Evolutionary conservation across 495 filamentous ascomycete species (phyloP), one percentile per base, ranked within the genome.

Genomic region (Baudoinia panamericana): DNA sequence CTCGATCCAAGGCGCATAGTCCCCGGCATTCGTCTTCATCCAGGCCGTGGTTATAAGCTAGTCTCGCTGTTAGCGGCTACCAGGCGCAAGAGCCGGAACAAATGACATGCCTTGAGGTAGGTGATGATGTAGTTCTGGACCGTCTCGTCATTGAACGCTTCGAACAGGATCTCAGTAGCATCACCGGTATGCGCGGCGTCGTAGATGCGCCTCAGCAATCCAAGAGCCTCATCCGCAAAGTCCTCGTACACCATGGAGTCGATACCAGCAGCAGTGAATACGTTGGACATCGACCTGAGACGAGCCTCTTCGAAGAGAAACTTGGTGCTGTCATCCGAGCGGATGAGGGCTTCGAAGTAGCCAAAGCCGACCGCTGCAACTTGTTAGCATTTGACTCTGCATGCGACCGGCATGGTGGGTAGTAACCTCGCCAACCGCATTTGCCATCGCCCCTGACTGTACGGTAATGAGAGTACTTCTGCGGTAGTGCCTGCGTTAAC

Each of bases 351-450:
- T 62, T 97, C 90, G 50, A 92, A 93, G 62, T 93, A 96, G 37
- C 76, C 76, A 58, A 93, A 97, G 15, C 75, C 88, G 57, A 93
- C 78, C 29, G 90, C 90, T 96, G 28, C 20, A 16, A 26, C 19
- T 51, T 12, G 42, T 45, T 30, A 50, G 57, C 31, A 56, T 48
- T 23, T 36, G 41, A 26, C 19, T 11, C 25, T 30, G 12, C 20
- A 19, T 17, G 46, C n/a, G 7, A 16, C 7, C 6, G 7, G 30
- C 7, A 8, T 16, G 18, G 7, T 8, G 15, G 6, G 60, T 57
- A 42, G 57, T 37, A 72, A 94, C 88, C 90, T 78, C 90, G 72
- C 88, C 90, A 97, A 49, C 90, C 90, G 64, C 90, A 97, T 55
- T 92, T 87, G 26, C 90, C 90, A 63, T 97, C 90, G 16, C 90